Evolutionary conservation across 2,329 filamentous ascomycete species (phyloP), one percentile per base, ranked within the genome.

Genomic region (Capronia coronata): DNA sequence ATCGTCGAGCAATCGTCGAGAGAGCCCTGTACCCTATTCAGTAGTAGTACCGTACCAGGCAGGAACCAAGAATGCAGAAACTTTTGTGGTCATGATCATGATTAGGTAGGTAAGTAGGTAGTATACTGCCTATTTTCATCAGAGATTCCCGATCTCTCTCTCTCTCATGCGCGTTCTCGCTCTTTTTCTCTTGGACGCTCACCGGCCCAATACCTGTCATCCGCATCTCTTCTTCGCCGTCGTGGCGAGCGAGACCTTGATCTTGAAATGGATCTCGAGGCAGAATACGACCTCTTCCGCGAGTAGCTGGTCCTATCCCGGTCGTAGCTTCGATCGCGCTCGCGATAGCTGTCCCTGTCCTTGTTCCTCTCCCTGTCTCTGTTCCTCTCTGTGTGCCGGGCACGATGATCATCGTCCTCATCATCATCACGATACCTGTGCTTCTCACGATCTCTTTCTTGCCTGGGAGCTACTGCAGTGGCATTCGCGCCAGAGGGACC

Each of bases 401-500:
- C 25, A 27, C 30, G 30, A 13, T 16, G 30, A 13, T 34, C 30
- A 34, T 34, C 13, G 14, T 14, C 30, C 30, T 5, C 25, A 6
- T 27, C 25, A 5, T 27, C 10, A 10, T 27, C 25, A 10, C 13
- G 30, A 34, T 34, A 16, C n/a, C n/a, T 34, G 11, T 34, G 30
- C 14, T 13, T 34, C 30, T 37, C 34, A 18, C 34, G 34, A 57
- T 42, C 51, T 39, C 62, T 59, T 43, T 61, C 64, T 53, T 53
- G 62, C 46, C 70, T 62, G 45, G 67, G 62, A 32, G 65, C 65
- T 18, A 75, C 64, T 22, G 59, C 62, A 53, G 67, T 70, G 21
- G 71, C 69, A 64, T 75, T 75, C 6, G 72, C 71, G 27, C 72
- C 72, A 4, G 50, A 72, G 8, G 69, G 68, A 7, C 67, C 68